Base-by-base conservation (phyloP, 108 stramenopile genomes). In the Skeletonema potamos region DNA sequence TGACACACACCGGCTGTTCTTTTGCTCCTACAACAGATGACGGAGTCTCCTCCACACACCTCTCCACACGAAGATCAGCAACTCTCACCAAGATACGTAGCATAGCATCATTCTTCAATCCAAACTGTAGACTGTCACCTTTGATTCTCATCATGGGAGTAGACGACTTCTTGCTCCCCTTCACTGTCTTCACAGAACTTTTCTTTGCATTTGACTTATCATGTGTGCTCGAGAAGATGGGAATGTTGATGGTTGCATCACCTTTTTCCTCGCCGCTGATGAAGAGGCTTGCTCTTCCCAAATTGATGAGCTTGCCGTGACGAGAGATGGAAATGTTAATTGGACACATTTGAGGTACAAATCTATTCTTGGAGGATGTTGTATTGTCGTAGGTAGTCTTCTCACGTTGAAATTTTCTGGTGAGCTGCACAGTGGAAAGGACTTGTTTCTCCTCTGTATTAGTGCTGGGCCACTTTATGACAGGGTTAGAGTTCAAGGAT, bases 281-380 rank as follows among this genome's bases (percentile, higher is more conserved):
- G 18, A 60, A 26, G 0, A 74, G 27, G 36, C 58, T 55, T 0
- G 64, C 73, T 15, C 15, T 58, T 48, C 73, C 73, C 24, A 74
- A 36, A 10, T 27, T 13, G 20, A 60, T 58, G 17, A 74, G 17
- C 41, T 46, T 66, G 32, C 73, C 73, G 0, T 74, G 64, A 18
- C 73, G 56, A 9, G 64, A 58, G 9, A 74, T 56, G 26, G 73
- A 74, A 13, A 74, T 17, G 26, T 58, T 56, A 12, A 66, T 74
- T n/a, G 73, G 64, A 41, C 73, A 74, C 17, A 24, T 60, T 74
- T 74, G 73, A 27, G 73, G 58, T 34, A 74, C 41, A 59, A 58
- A 74, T 57, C 55, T 58, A 22, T 51, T 20, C 48, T 51, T 51
- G 22, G 20, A 7, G 9, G 20, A 22, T 22, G 48, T 24, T 8